Percentiles rank a stretch among this genome's conserved stretches.
Evolutionary conservation across 73 alveolate species (phyloP).

Genomic region (Symbiodinium pilosum): DNA sequence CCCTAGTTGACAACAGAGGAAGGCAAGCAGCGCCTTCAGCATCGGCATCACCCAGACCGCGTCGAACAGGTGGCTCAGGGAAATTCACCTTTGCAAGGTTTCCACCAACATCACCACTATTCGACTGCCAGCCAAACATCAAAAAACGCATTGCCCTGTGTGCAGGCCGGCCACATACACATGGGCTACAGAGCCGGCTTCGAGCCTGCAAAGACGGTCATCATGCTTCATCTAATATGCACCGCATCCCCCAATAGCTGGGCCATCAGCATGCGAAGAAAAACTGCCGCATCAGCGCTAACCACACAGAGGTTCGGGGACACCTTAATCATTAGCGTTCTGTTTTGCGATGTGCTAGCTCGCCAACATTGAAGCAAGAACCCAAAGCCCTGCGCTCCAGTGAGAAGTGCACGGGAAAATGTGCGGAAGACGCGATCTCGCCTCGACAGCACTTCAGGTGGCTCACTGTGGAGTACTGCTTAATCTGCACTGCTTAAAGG

Average conservation of each 20-base stretch:
- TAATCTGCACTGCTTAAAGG: not conserved
- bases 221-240: not conserved
- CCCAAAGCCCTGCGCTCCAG: not conserved
- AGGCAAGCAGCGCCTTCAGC: too few species aligned
- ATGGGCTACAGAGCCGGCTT: not conserved
- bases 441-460: slow-evolving; percentile 19
- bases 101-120: too few species aligned
- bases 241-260: not conserved
- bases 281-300: slow-evolving; percentile 73
- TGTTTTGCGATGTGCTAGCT: too few species aligned
- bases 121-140: not conserved
- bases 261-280: slow-evolving; percentile 8
- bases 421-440: slow-evolving; percentile 94
- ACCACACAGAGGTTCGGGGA: slow-evolving; percentile 50
- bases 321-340: not conserved
- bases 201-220: not conserved
- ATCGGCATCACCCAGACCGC: slow-evolving; percentile 68
- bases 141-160: not conserved
- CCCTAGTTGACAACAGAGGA: too few species aligned
- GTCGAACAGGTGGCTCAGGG: slow-evolving; percentile 93
- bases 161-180: not conserved
- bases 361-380: too few species aligned
- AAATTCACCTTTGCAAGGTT: slow-evolving; percentile 65
- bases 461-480: not conserved
- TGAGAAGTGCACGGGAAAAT: slow-evolving; percentile 67